Base-by-base conservation (phyloP, 108 stramenopile genomes). In the Seminavis robusta region DNA sequence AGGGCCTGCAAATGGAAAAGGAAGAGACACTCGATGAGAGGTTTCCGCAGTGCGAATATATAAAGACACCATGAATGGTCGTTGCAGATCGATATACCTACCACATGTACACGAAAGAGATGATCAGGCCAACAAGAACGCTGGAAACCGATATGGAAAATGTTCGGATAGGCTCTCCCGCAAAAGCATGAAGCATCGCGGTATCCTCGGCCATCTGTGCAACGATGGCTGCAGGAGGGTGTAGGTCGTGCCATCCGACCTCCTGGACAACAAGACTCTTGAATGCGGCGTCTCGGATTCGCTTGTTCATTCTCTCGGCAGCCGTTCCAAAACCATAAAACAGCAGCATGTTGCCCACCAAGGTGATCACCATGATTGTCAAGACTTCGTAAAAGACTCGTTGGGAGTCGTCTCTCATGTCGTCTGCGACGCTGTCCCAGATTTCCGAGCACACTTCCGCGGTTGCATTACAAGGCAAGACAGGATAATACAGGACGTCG, bases 41-140 rank as follows among this genome's bases (percentile, higher is more conserved):
- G 29, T 26, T 51, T 33, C 31, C 50, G 9, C 31, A 15, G 29
- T 37, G 13, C 13, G 36, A 37, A 9, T 37, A 13, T 13, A 37
- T 11, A 33, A 33, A 33, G 50, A 10, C 44, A 46, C 8, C 9
- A 46, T 46, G 16, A 46, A 46, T 8, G 16, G n/a, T n/a, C n/a
- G n/a, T n/a, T n/a, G n/a, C n/a, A n/a, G n/a, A n/a, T n/a, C n/a
- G n/a, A n/a, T n/a, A 16, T 8, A 61, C 60, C 39, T 56, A 48
- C 87, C 87, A 90, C 78, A 81, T 81, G 57, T 52, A 79, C n/a
- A 70, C 46, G 52, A 88, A 80, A 16, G 74, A 56, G 19, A 86
- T 49, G 13, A 79, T 52, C 10, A 91, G 23, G 4, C 82, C 84
- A 25, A 83, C 68, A 9, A 84, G 34, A 16, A 87, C 61, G 50